phyloP scores from a whole-genome alignment of 768 basidiomycete genomes.

The Lenzites betulinus region DNA sequence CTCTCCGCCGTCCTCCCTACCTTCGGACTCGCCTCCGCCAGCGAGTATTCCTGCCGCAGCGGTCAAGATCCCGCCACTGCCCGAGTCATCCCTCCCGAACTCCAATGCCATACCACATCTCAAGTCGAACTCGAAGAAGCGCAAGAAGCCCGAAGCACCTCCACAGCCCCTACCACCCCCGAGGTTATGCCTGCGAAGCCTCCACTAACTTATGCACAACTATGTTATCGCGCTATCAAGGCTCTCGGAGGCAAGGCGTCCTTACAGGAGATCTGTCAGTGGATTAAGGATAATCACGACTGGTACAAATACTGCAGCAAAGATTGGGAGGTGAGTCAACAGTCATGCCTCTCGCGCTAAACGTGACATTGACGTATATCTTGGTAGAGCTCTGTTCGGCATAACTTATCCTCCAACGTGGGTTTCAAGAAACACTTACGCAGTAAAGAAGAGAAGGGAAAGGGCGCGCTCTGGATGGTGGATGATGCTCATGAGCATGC shows the following conservation, averaged over 20 bases:
- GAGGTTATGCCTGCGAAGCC: slow-evolving; percentile 89
- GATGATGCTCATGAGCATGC: slow-evolving; percentile 71
- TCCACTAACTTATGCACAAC: slow-evolving; percentile 84
- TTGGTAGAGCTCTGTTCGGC: slow-evolving; percentile 85
- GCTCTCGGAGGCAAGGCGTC: slow-evolving; percentile 84
- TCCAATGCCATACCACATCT: slow-evolving; percentile 46
- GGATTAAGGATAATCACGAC: slow-evolving; percentile 87
- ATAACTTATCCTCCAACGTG: slow-evolving; percentile 90
- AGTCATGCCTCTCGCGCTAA: background rate
- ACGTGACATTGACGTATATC: slow-evolving; percentile 7
- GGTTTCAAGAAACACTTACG: slow-evolving; percentile 92
- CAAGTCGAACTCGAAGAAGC: slow-evolving; percentile 60
- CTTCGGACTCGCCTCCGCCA: slow-evolving; percentile 73
- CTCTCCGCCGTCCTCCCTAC: slow-evolving; percentile 66
- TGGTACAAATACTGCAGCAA: slow-evolving; percentile 88
- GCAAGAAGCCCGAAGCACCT: slow-evolving; percentile 59
- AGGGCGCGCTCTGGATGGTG: slow-evolving; percentile 92
- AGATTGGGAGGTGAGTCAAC: slow-evolving; percentile 85
- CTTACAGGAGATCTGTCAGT: slow-evolving; percentile 86
- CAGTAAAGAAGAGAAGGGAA: slow-evolving; percentile 81
- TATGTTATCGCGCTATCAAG: slow-evolving; percentile 89
- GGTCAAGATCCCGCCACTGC: slow-evolving; percentile 48
- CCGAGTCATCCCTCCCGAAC: slow-evolving; percentile 60
- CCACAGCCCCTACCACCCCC: slow-evolving; percentile 50
- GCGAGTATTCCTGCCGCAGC: slow-evolving; percentile 44